Conservation (phyloP, 2,329 filamentous ascomycete species). For the Clonostachys byssicola region DNA sequence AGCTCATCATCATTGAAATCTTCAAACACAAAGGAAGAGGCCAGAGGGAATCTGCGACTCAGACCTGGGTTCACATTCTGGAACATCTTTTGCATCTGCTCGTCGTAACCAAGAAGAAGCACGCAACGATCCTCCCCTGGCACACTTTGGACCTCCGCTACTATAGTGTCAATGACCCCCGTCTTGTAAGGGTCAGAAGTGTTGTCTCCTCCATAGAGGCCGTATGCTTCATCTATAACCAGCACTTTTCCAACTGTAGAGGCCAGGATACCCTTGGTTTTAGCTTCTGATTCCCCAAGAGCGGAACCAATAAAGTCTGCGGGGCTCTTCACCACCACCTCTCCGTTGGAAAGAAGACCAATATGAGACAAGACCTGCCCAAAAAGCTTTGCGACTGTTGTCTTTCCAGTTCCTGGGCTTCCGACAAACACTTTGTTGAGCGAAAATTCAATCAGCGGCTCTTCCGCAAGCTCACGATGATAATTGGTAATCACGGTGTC, state of each 20-base stretch:
- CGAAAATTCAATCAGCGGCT: conserved; percentile 52
- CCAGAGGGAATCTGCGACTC: conserved; percentile 58
- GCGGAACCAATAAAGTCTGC: conserved; percentile 65
- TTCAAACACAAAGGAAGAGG: conserved; percentile 62
- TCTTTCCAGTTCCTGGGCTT: conserved; percentile 72
- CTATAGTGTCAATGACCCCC: conserved; percentile 69
- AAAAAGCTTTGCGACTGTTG: conserved; percentile 70
- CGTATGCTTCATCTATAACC: conserved; percentile 78
- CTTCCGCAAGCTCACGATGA: conserved; percentile 57
- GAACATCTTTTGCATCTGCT: conserved; percentile 69
- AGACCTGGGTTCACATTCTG: conserved; percentile 71
- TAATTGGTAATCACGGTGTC: conserved; percentile 63
- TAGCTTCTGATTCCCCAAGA: conserved; percentile 64
- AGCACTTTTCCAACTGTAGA: conserved; percentile 68
- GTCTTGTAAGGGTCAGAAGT: conserved; percentile 43
- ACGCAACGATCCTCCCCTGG: conserved; percentile 71
- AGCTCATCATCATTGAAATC: conserved; percentile 62
- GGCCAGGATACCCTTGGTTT: conserved; percentile 68
- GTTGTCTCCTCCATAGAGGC: conserved; percentile 42
- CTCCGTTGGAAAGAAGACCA: conserved; percentile 62
- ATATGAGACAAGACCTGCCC: conserved; percentile 64
- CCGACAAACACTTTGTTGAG: conserved; percentile 70
- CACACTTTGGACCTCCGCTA: conserved; percentile 66
- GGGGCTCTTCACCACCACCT: conserved; percentile 70
- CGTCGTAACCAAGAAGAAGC: conserved; percentile 65